A percentile compares a stretch with the other conserved stretches of the same genome.
Conservation (phyloP, 345 rosid genomes). For the Hypericum androsaemum region DNA sequence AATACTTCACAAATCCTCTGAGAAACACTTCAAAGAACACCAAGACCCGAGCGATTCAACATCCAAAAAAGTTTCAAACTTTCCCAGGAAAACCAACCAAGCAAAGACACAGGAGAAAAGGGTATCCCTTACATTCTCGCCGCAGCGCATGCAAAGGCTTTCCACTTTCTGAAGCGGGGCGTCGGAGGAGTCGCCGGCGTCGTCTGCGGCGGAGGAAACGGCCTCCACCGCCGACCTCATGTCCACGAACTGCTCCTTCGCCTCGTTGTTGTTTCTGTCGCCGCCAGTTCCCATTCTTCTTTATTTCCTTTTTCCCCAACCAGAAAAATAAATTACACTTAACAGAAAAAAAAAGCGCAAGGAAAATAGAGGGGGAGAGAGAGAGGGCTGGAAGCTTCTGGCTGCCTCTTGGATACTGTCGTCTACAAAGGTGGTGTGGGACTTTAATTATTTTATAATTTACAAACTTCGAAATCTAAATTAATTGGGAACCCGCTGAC, state of each 20-base stretch:
- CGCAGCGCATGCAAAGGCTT: constrained; percentile 93
- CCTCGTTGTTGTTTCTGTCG: constrained; percentile 4
- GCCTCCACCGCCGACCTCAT: constrained; percentile 82
- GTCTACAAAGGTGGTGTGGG: too few species aligned
- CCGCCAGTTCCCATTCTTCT: background rate
- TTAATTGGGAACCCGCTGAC: too few species aligned
- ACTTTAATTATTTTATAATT: too few species aligned
- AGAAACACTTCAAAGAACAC: constrained; percentile 1
- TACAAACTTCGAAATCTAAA: too few species aligned
- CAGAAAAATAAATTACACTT: background rate
- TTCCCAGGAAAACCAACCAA: background rate
- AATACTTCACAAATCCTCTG: too few species aligned
- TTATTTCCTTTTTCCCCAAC: background rate
- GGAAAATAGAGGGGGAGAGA: too few species aligned
- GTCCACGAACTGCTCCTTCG: constrained; percentile 2
- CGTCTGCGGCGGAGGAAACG: too few species aligned
- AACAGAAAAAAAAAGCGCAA: too few species aligned
- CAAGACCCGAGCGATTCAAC: background rate
- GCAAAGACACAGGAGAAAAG: background rate
- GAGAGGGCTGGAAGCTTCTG: too few species aligned
- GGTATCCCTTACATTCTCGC: constrained; percentile 43
- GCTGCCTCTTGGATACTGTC: too few species aligned
- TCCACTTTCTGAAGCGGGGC: constrained; percentile 77
- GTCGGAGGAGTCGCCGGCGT: constrained; percentile 24
- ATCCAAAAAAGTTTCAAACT: background rate